Evolutionary conservation across 2,329 filamentous ascomycete genomes (phyloP), one percentile per base, ranked within the genome.

Genomic region (Beauveria rudraprayagi): DNA sequence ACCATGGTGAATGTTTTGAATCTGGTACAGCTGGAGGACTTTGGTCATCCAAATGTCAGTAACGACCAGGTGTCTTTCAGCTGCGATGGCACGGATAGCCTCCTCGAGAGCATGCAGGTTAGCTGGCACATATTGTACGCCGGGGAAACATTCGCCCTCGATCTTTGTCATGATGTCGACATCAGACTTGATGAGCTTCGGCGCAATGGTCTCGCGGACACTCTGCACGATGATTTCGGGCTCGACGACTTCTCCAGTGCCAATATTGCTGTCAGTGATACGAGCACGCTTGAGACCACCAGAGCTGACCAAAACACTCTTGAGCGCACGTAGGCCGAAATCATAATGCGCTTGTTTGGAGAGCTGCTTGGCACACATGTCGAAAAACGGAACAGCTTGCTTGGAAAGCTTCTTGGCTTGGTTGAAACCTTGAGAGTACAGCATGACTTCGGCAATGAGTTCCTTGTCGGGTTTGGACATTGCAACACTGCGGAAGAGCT

Each of bases 391-490:
- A 26, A 99, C 94, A 0, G 93, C 95, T 68, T 97, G 92, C 71
- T 93, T 94, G 1, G 94, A 96, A 5, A 99, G 81, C 63, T 88
- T 80, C 77, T 97, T 99, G 41, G 94, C 94, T 73, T 96, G 91
- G 69, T 91, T 95, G 81, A 99, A 99, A 70, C 94, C 94, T 75
- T 99, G 94, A 1, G 95, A 99, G 81, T 97, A 99, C 41, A 99
- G 85, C 95, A 99, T 99, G 69, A 99, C 94, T 78, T 99, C 94
- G 41, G 94, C 92, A 76, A 99, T 99, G 62, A 99, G 88, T 75
- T 99, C 95, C 76, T 99, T 99, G 80, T 99, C 95, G 1, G 94
- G 94, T 76, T 97, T 99, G 11, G 94, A 99, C 94, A 99, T 99
- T 64, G 94, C 94, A 56, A 99, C 92, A 70, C 94, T 99, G 72